These are phyloP conservation scores for Fusarium mexicanum DNA, from an alignment of 2,329 filamentous ascomycete genomes.

Conservation along the genomic window DNA sequence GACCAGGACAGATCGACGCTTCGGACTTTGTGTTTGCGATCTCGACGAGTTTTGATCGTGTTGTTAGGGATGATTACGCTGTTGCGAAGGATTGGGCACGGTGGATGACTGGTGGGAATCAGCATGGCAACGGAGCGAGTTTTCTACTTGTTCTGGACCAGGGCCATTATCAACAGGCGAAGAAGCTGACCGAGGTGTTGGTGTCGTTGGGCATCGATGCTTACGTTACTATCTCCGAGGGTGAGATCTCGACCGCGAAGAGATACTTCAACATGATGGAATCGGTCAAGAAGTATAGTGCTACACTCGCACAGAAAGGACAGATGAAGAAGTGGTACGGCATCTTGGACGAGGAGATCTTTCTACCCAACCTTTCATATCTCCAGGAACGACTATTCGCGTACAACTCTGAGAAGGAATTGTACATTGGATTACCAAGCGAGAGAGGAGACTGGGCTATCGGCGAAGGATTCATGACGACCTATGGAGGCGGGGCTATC, in stretches of 20 bases:
- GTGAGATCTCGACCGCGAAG: constrained; percentile 45
- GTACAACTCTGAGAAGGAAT: constrained; percentile 46
- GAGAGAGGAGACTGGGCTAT: constrained; percentile 55
- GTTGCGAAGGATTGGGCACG: constrained; percentile 56
- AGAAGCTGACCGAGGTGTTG: constrained; percentile 46
- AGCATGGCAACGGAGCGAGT: constrained; percentile 54
- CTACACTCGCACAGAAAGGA: constrained; percentile 48
- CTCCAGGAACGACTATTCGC: constrained; percentile 51
- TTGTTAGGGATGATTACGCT: constrained; percentile 51
- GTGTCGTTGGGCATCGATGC: constrained; percentile 52
- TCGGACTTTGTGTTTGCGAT: constrained; percentile 56
- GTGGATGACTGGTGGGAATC: constrained; percentile 56
- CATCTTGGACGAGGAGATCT: constrained; percentile 58
- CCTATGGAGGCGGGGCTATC: constrained; percentile 57
- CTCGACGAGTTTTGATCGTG: constrained; percentile 54
- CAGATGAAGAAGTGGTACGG: constrained; percentile 54
- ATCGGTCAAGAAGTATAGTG: constrained; percentile 47
- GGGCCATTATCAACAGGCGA: constrained; percentile 47
- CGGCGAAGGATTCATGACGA: constrained; percentile 50
- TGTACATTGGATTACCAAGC: constrained; percentile 57
- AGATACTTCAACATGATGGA: constrained; percentile 53
- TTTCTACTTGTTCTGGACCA: constrained; percentile 55
- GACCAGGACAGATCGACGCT: constrained; percentile 49
- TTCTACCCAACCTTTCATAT: constrained; percentile 54
- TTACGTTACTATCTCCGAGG: constrained; percentile 47